Conservation (phyloP, 768 basidiomycete species). For the Auricularia sp. region DNA sequence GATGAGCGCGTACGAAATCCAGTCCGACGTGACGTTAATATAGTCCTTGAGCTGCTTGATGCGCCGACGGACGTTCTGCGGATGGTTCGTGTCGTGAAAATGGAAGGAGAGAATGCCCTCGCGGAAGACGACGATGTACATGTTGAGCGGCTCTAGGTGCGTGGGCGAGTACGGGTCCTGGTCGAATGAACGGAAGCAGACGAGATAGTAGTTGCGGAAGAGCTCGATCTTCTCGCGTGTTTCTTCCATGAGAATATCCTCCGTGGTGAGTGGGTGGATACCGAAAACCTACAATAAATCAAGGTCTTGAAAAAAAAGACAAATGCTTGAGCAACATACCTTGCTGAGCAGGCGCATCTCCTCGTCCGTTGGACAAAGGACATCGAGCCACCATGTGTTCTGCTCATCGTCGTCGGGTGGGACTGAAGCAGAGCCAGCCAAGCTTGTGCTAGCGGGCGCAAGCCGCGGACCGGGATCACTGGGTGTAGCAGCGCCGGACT, state of each 20-base stretch:
- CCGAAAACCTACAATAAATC: constrained; percentile 64
- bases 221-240: constrained; percentile 99
- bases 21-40: constrained; percentile 96
- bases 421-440: background rate
- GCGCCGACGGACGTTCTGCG: constrained; percentile 92
- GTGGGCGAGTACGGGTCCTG: constrained; percentile 97
- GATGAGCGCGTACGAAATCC: constrained; percentile 99
- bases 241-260: constrained; percentile 99
- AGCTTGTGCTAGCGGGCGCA: background rate
- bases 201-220: constrained; percentile 96
- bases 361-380: constrained; percentile 87
- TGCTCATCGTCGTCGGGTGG: constrained; percentile 41
- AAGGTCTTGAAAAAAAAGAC: constrained; percentile 3
- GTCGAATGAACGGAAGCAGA: constrained; percentile 98
- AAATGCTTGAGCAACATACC: constrained; percentile 30
- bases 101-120: constrained; percentile 97
- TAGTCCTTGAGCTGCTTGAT: constrained; percentile 99
- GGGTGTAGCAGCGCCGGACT: constrained; percentile 7
- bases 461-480: background rate
- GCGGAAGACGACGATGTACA: constrained; percentile 98
- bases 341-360: constrained; percentile 97
- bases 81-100: constrained; percentile 93
- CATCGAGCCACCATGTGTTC: constrained; percentile 96
- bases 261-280: constrained; percentile 95
- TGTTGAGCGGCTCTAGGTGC: constrained; percentile 94